A percentile compares a stretch with the other conserved stretches of the same genome.
Conservation (phyloP, 2,329 filamentous ascomycete genomes). For the Lasiodiplodia sp. region DNA sequence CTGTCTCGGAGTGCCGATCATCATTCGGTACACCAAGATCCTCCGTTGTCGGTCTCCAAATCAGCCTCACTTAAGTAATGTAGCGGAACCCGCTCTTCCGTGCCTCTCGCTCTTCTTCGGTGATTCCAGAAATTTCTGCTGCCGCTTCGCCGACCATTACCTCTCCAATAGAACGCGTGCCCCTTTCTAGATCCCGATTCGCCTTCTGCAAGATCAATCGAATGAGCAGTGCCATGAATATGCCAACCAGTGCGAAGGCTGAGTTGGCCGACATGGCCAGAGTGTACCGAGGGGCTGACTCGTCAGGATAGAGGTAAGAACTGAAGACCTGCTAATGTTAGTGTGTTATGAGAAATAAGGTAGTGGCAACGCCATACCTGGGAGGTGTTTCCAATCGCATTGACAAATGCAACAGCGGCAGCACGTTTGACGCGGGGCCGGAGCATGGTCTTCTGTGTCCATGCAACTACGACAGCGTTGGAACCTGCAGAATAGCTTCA, state of each 20-base stretch:
- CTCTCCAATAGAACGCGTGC: too few relatives aligned
- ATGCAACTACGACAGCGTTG: background rate
- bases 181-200: constrained; percentile 15
- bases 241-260: constrained; percentile 12
- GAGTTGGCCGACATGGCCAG: constrained; percentile 30
- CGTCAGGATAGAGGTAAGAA: constrained; percentile 26
- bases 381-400: constrained; percentile 27
- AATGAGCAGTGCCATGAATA: constrained; percentile 12
- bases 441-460: constrained; percentile 5
- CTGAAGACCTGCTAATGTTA: too few relatives aligned
- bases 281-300: constrained; percentile 23
- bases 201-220: constrained; percentile 19
- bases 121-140: too few relatives aligned
- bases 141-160: too few relatives aligned
- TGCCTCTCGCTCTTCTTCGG: too few relatives aligned
- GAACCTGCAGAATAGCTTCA: too few relatives aligned
- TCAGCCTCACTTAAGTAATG: too few relatives aligned
- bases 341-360: too few relatives aligned
- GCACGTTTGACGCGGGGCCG: constrained; percentile 22
- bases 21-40: too few relatives aligned
- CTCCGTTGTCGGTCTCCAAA: too few relatives aligned
- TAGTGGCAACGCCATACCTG: background rate
- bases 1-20: too few relatives aligned
- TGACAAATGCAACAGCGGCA: constrained; percentile 29
- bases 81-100: too few relatives aligned